Base-by-base conservation (phyloP, 257 asterid genomes). In the Scutellaria minor region DNA sequence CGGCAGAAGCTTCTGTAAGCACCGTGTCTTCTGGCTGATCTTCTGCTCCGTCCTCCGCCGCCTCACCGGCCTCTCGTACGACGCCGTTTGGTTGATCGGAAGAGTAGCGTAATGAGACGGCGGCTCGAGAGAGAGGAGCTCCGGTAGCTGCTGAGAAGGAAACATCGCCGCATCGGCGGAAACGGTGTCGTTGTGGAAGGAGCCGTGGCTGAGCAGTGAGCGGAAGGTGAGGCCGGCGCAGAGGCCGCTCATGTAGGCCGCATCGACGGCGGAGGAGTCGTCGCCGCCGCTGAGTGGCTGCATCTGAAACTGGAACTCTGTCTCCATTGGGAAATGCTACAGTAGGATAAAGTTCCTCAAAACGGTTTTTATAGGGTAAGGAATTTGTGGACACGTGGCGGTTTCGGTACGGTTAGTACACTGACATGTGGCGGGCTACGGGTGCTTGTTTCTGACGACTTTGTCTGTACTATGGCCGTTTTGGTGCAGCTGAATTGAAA, bases 1-100 rank as follows among this genome's bases (percentile, higher is more conserved):
- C 10, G 98, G 96, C 56, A 90, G 77, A 51, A 88, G 80, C 78
- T 81, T 82, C 79, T 86, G 85, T 13, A 92, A 45, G 8, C 80
- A 24, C 44, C 85, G 65, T 4, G 84, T 80, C 73, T 85, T 90
- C 11, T 92, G 94, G 81, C 92, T 77, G 22, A 85, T 46, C 77
- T 24, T 24, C 37, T 85, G 73, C 77, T 75, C 52, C 27, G 82
- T 77, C 71, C 64, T 62, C 57, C 68, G 44, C 55, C 77, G 62
- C 62, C 51, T 70, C 35, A 41, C 54, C 73, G 5, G 41, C 50
- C 64, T 24, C 54, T 45, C 64, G 48, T 64, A 11, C 74, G 52
- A 9, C 35, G 18, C 67, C 59, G 24, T 71, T 67, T 75, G 68
- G 10, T 46, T 22, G 67, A 66, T 53, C 20, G 68, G 82, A 15